Conservation (phyloP, 1,284 basidiomycete genomes). For the Microbotryum saponariae region DNA sequence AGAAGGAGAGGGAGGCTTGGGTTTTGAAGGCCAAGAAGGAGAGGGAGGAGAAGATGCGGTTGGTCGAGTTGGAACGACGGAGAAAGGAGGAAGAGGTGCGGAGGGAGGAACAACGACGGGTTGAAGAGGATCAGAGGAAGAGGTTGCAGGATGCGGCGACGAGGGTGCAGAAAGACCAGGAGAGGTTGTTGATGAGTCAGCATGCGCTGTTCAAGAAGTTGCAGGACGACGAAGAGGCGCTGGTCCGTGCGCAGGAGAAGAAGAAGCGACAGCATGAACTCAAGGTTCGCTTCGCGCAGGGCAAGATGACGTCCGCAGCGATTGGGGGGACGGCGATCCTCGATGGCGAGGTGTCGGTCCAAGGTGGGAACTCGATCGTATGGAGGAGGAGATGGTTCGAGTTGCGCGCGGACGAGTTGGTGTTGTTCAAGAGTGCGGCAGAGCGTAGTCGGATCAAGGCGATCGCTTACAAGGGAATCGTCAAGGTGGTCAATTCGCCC, state of each 20-base stretch:
- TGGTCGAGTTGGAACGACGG: not conserved
- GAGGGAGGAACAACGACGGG: too few species aligned
- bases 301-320: too few species aligned
- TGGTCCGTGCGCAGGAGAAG: not conserved
- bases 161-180: not conserved
- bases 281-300: too few species aligned
- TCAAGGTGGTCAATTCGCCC: too few species aligned
- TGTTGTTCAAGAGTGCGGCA: not conserved
- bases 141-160: too few species aligned
- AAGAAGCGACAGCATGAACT: not conserved
- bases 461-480: too few species aligned
- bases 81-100: too few species aligned
- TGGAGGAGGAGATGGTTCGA: slow-evolving; percentile 4
- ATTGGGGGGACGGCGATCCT: not conserved
- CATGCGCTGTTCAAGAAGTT: not conserved
- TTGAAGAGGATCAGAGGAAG: too few species aligned
- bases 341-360: not conserved
- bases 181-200: not conserved
- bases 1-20: too few species aligned
- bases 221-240: not conserved
- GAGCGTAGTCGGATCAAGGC: too few species aligned
- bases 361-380: slow-evolving; percentile 3
- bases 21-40: too few species aligned
- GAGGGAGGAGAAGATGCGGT: too few species aligned
- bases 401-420: not conserved